These are phyloP conservation scores for Hirsutella thompsonii DNA, from an alignment of 2,329 filamentous ascomycete genomes.

Conservation along the genomic window DNA sequence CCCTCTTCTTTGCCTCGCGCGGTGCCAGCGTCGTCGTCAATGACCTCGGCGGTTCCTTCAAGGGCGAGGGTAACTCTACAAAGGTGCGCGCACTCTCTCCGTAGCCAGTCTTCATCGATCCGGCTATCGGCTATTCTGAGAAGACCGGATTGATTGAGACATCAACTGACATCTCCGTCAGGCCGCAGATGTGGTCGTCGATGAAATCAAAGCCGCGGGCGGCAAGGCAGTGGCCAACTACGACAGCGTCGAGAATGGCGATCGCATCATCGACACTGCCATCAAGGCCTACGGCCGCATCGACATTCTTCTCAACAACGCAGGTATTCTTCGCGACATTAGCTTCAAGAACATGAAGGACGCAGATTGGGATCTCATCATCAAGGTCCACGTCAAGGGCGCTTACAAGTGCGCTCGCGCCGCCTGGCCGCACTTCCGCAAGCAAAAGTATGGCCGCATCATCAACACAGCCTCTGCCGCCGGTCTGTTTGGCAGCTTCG, in stretches of 20 bases:
- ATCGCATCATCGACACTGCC: slow-evolving; percentile 84
- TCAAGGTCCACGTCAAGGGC: slow-evolving; percentile 83
- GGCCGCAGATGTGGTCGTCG: slow-evolving; percentile 72
- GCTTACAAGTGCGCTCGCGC: slow-evolving; percentile 92
- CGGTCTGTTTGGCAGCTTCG: slow-evolving; percentile 89
- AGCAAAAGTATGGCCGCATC: slow-evolving; percentile 94
- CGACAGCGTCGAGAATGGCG: slow-evolving; percentile 85
- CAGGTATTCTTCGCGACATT: slow-evolving; percentile 85
- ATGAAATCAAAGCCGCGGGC: slow-evolving; percentile 74
- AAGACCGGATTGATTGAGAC: too few relatives aligned
- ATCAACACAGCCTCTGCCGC: slow-evolving; percentile 97
- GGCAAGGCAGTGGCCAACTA: slow-evolving; percentile 98
- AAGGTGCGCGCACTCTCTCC: slow-evolving; percentile 48
- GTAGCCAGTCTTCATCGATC: too few relatives aligned
- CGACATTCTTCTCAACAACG: slow-evolving; percentile 95
- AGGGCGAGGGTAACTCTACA: slow-evolving; percentile 76
- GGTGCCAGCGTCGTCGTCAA: slow-evolving; percentile 95
- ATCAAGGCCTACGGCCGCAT: slow-evolving; percentile 73
- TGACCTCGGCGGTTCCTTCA: slow-evolving; percentile 85
- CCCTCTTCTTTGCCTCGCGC: slow-evolving; percentile 80
- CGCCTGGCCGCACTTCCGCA: slow-evolving; percentile 94
- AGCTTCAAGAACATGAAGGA: slow-evolving; percentile 99
- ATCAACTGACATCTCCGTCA: slow-evolving; percentile 17
- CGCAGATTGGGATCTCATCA: slow-evolving; percentile 90
- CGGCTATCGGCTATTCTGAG: too few relatives aligned